Percentiles rank a stretch among this genome's conserved stretches.
These are phyloP conservation scores for Epichloe sibirici DNA, from an alignment of 2,329 filamentous ascomycete species.

Conservation along the genomic window DNA sequence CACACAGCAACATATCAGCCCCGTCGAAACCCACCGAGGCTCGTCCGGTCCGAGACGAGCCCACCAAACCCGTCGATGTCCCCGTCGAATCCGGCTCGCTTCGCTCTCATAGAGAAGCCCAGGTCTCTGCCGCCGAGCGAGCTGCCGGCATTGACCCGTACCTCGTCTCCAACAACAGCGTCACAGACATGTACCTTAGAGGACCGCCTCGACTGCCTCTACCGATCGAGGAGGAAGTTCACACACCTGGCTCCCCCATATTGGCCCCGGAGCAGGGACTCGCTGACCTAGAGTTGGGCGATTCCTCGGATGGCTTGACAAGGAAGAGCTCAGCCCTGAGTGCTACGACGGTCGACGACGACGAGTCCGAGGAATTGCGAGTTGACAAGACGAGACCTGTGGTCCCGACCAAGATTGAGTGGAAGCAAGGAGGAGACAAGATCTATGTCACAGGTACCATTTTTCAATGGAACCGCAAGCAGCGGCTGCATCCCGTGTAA, in stretches of 20 bases:
- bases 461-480: conserved; percentile 94
- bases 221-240: conserved; percentile 83
- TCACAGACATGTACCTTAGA: conserved; percentile 51
- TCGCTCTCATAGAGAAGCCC: conserved; percentile 24
- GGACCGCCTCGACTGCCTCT: conserved; percentile 83
- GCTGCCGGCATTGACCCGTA: conserved; percentile 26
- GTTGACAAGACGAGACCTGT: conserved; percentile 64
- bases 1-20: conserved; percentile 25
- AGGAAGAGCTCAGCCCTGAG: conserved; percentile 47
- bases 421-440: conserved; percentile 72
- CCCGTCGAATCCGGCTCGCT: conserved; percentile 29
- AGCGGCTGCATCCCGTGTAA: conserved; percentile 74
- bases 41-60: conserved; percentile 18
- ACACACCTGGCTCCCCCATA: conserved; percentile 84
- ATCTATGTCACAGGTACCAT: conserved; percentile 96
- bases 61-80: conserved; percentile 48
- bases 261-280: conserved; percentile 55
- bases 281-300: conserved; percentile 37
- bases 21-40: conserved; percentile 16
- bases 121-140: conserved; percentile 18
- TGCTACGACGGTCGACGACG: conserved; percentile 59
- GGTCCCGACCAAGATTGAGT: conserved; percentile 76
- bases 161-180: conserved; percentile 40
- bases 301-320: conserved; percentile 35
- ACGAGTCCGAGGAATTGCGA: conserved; percentile 63